Conservation (phyloP, 108 stramenopile species). For the Asterionellopsis glacialis region DNA sequence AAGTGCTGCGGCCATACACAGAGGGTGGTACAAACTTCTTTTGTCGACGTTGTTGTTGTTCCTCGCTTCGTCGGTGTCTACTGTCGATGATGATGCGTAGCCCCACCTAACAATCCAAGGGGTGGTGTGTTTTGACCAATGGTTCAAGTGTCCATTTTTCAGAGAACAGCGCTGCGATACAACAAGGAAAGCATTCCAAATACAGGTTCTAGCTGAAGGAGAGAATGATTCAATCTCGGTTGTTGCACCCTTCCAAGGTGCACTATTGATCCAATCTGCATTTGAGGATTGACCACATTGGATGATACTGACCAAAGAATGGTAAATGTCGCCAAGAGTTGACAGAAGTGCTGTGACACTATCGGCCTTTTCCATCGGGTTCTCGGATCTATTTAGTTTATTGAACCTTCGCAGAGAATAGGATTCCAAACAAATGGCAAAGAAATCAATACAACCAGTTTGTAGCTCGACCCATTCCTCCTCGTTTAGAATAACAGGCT, state of each 20-base stretch:
- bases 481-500: not conserved
- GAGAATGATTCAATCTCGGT: no score
- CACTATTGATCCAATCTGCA: no score
- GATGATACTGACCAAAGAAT: no score
- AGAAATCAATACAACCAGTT: not conserved
- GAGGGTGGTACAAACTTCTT: not conserved
- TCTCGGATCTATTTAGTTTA: no score
- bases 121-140: not conserved
- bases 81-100: not conserved
- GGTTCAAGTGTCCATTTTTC: not conserved
- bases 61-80: no score
- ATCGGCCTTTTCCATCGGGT: no score
- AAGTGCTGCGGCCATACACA: not conserved
- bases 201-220: not conserved
- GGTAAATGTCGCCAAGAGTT: no score
- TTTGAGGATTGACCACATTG: no score
- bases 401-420: not conserved
- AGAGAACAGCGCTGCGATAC: not conserved
- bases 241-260: no score
- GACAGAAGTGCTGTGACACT: no score
- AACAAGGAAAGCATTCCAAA: constrained; percentile 1
- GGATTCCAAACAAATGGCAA: not conserved
- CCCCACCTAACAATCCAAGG: constrained; percentile 1
- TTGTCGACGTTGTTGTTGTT: no score
- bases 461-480: not conserved